Evolutionary conservation across 2,329 filamentous ascomycete genomes (phyloP), one percentile per base, ranked within the genome.

Genomic region (Cladosporium sp.): DNA sequence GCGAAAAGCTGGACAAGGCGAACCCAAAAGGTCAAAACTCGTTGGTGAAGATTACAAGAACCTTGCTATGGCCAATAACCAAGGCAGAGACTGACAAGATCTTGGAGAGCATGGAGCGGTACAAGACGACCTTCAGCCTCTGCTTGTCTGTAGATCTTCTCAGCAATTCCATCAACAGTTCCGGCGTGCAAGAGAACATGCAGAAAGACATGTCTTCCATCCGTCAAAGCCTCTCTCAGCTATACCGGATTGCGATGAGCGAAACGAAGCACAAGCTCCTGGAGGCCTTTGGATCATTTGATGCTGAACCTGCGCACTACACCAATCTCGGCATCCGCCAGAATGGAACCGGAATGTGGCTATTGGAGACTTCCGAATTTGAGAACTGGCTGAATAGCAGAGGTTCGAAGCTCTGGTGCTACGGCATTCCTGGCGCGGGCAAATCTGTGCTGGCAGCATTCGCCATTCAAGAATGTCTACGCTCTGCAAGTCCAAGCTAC

Each of bases 71-170:
- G 43, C 43, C 43, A 0, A 5, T 47, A 3, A 39, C 19, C 11
- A 12, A 15, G 3, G 36, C 43, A 16, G 35, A 47, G 5, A 47
- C 35, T 7, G 43, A 47, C 2, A 20, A 29, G 12, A 29, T 32
- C 7, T 7, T 47, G 20, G 35, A 9, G 8, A 33, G 36, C n/a
- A 38, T 47, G 43, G 22, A 47, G 27, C 16, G 43, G 15, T 33
- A 47, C 16, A 47, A 47, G 15, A 38, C 43, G 20, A 39, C 25
- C 3, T 47, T 47, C 6, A 25, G 36, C 13, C 35, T 47, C n/a
- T 33, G 32, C 7, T n/a, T 47, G 3, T 38, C 43, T 0, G 43
- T 30, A 2, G 30, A 32, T 32, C 11, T 32, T 32, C 30, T 32
- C 4, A 32, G n/a, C 30, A 32, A 32, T 32, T 11, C n/a, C 30